Conservation (phyloP, 805 yeast genomes). For the Tetrapisispora taiwanensis region DNA sequence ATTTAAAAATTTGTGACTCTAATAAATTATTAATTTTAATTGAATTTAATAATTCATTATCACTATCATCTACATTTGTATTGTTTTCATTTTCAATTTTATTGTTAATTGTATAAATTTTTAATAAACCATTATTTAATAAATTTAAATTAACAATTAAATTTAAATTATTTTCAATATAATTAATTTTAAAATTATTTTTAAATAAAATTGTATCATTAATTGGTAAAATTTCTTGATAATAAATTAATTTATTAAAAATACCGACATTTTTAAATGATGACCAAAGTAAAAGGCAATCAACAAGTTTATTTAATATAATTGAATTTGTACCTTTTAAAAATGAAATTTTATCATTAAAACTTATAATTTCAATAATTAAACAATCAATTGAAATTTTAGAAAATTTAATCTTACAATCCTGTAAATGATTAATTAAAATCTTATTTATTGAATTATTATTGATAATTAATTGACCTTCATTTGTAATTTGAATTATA, state of each 20-base stretch:
- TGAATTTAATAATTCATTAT: neutral
- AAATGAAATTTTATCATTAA: neutral
- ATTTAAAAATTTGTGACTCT: neutral
- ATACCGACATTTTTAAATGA: constrained; percentile 42
- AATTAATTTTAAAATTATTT: neutral
- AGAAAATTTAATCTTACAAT: constrained; percentile 12
- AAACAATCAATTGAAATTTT: constrained; percentile 3
- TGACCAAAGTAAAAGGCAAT: constrained; percentile 48
- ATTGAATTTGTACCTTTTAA: constrained; percentile 6
- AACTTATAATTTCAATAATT: neutral
- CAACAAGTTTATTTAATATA: constrained; percentile 34
- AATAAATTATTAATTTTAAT: neutral
- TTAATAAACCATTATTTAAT: neutral
- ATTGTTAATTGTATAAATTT: neutral
- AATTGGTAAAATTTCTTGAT: neutral
- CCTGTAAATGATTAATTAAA: constrained; percentile 9
- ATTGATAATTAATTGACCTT: neutral
- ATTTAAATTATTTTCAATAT: neutral
- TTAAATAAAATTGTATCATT: neutral
- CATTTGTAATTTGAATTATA: neutral
- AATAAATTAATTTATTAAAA: constrained; percentile 37
- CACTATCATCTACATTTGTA: neutral
- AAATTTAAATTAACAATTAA: neutral
- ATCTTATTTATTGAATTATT: neutral
- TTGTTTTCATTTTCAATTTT: too few relatives aligned